Evolutionary conservation across 2,329 filamentous ascomycete species (phyloP).

Genomic region (Colletotrichum cordylinicola): DNA sequence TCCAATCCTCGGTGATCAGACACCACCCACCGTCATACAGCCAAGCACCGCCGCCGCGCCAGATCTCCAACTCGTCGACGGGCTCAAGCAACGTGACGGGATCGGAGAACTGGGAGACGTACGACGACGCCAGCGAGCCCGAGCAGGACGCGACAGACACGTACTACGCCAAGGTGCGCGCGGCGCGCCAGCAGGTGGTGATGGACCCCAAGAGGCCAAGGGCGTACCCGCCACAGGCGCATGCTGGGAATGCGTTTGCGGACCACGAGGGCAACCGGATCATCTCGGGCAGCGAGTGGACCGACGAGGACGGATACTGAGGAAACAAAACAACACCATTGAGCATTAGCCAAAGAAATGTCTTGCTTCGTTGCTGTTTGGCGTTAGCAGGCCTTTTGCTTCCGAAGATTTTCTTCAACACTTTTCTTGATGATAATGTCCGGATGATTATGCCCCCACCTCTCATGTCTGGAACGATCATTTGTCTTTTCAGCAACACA

Average conservation of each 20-base stretch:
- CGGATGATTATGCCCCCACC: constrained; percentile 19
- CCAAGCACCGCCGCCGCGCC: constrained; percentile 57
- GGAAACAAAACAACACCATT: not conserved
- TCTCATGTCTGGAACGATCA: constrained; percentile 4
- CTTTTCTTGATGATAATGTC: constrained; percentile 10
- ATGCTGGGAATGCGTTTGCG: constrained; percentile 53
- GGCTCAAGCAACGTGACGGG: constrained; percentile 80
- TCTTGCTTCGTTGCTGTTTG: not conserved
- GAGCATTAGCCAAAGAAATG: not conserved
- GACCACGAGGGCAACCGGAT: constrained; percentile 68
- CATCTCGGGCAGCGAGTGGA: constrained; percentile 71
- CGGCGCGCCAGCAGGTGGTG: constrained; percentile 72
- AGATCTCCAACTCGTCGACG: constrained; percentile 77
- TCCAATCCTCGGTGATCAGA: constrained; percentile 45
- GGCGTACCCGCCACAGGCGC: constrained; percentile 56
- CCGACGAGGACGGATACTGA: constrained; percentile 67
- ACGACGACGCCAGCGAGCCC: constrained; percentile 81
- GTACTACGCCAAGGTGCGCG: constrained; percentile 81
- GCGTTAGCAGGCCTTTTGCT: not conserved
- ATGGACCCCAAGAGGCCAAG: constrained; percentile 59
- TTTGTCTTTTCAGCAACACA: not conserved
- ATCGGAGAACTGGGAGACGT: constrained; percentile 98
- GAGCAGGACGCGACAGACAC: constrained; percentile 78
- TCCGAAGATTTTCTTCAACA: not conserved
- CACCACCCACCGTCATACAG: constrained; percentile 44